Percentiles rank a stretch among this genome's conserved stretches.
Evolutionary conservation across 2,329 filamentous ascomycete genomes (phyloP).

Genomic region (Calonectria fujianensis): DNA sequence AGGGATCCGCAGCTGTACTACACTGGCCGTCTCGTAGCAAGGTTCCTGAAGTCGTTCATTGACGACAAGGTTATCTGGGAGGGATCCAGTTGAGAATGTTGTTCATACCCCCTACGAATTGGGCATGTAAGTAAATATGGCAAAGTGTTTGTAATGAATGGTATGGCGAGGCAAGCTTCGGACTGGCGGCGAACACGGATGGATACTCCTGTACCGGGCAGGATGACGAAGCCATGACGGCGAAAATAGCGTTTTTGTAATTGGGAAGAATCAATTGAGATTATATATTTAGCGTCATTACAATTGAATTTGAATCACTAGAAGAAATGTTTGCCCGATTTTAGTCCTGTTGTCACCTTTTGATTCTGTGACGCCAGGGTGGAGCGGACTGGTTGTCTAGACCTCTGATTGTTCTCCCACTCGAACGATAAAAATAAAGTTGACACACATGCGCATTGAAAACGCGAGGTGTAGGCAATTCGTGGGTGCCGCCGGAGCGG

Average conservation of each 20-base stretch:
- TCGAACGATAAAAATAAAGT: conserved; percentile 73
- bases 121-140: conserved; percentile 29
- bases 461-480: conserved; percentile 78
- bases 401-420: conserved; percentile 78
- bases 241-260: conserved; percentile 4
- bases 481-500: conserved; percentile 66
- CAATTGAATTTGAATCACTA: conserved; percentile 16
- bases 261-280: conserved; percentile 29
- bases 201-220: conserved; percentile 39
- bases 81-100: conserved; percentile 45
- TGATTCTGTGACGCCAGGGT: conserved; percentile 75
- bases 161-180: conserved; percentile 46
- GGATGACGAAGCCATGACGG: conserved; percentile 29
- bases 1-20: conserved; percentile 70
- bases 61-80: conserved; percentile 70
- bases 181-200: conserved; percentile 35
- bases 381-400: conserved; percentile 82
- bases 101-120: conserved; percentile 31
- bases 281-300: conserved; percentile 20
- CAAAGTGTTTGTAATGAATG: conserved; percentile 44
- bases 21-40: conserved; percentile 71
- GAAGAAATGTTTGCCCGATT: conserved; percentile 70
- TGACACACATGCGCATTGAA: conserved; percentile 76
- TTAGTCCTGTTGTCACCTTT: conserved; percentile 78
- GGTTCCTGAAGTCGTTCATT: conserved; percentile 73